Base-by-base conservation (phyloP, 2,329 filamentous ascomycete genomes). In the Hansfordia pulvinata region DNA sequence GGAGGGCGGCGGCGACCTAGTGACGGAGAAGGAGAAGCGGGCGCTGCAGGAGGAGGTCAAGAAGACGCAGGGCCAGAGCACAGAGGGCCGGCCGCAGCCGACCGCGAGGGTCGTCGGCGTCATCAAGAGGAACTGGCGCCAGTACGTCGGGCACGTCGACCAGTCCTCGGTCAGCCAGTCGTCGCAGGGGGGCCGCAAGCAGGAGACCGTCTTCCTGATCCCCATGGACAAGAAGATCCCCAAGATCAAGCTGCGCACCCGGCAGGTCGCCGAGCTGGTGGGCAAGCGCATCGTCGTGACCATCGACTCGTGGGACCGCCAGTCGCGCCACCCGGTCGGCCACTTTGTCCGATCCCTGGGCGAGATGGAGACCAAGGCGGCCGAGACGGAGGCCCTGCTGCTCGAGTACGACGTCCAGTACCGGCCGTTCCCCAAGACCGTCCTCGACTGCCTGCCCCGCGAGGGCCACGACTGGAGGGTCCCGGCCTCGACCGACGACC, bases 191-290 rank as follows among this genome's bases (percentile, higher is more conserved):
- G 84, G 83, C 17, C 71, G 85, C 31, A 80, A 80, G 42, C 84
- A 92, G 47, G 85, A 94, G 47, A 92, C 73, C 10, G 85, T 98
- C 10, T 98, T 98, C 53, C 65, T 98, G 11, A 75, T 96, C 25
- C 86, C 90, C 4, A 96, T 98, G 88, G 88, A 98, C 54, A 96
- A 93, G 62, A 79, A 84, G 43, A 81, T 98, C 13, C 90, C 90
- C 3, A 98, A 96, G 59, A 94, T 98, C 42, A 74, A 85, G 23
- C 74, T 98, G 29, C 76, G 86, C 26, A 96, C 90, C 8, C 70
- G 90, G 27, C 90, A 96, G 53, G 86, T 85, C 14, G 74, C 75
- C 10, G 84, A 93, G 43, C 67, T 98, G 4, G 54, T 94, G 16
- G 90, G 90, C 5, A 90, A 96, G 60, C 76, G 92, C 30, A 76